Evolutionary conservation across 768 basidiomycete genomes (phyloP).

Genomic region (Podaxis rugospora): DNA sequence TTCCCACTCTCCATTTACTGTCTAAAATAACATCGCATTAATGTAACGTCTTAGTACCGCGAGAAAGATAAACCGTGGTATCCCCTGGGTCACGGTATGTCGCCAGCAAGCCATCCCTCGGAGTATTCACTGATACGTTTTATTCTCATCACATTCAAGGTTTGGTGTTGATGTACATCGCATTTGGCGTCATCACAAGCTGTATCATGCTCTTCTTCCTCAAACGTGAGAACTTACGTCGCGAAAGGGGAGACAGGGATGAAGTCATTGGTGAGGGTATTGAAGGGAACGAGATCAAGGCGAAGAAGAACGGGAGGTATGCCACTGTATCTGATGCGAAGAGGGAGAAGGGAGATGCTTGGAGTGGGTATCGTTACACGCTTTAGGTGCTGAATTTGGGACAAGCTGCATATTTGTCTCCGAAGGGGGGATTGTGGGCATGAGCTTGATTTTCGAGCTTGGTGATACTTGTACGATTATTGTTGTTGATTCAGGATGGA

Average conservation of each 20-base stretch:
- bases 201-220: slow-evolving; percentile 36
- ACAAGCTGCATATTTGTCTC: neutral
- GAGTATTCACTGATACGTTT: neutral
- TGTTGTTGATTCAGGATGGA: neutral
- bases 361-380: slow-evolving; percentile 74
- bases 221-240: slow-evolving; percentile 56
- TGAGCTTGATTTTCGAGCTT: neutral
- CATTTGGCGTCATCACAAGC: slow-evolving; percentile 51
- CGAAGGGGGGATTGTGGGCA: neutral
- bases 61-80: slow-evolving; percentile 66
- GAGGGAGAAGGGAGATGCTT: slow-evolving; percentile 64
- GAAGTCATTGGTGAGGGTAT: slow-evolving; percentile 56
- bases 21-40: neutral
- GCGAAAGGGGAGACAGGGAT: slow-evolving; percentile 65
- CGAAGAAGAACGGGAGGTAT: slow-evolving; percentile 53
- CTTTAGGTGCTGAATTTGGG: slow-evolving; percentile 27
- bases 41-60: slow-evolving; percentile 44
- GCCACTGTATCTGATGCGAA: slow-evolving; percentile 60
- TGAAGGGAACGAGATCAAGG: slow-evolving; percentile 24
- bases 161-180: slow-evolving; percentile 71
- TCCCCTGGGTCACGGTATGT: slow-evolving; percentile 30
- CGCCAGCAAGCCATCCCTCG: neutral
- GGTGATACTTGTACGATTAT: too few species aligned
- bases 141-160: slow-evolving; percentile 29
- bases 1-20: slow-evolving; percentile 13